Evolutionary conservation across 2,329 filamentous ascomycete genomes (phyloP).

Genomic region (Aureobasidium sp.): DNA sequence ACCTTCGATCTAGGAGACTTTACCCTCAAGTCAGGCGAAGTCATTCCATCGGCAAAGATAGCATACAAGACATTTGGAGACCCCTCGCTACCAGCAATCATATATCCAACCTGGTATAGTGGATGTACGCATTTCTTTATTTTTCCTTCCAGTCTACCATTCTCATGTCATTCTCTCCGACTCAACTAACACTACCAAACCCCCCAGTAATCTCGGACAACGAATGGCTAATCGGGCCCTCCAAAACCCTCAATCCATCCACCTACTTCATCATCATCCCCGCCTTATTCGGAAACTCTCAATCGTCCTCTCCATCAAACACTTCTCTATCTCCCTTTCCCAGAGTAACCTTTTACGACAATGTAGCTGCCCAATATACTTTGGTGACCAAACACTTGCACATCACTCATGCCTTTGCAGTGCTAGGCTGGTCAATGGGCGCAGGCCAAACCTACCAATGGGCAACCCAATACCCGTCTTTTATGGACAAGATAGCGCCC

Average conservation of each 20-base stretch:
- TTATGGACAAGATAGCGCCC: constrained; percentile 36
- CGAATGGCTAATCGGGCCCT: constrained; percentile 63
- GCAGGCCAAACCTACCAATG: constrained; percentile 50
- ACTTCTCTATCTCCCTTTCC: constrained; percentile 52
- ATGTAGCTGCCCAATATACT: constrained; percentile 58
- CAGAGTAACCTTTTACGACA: constrained; percentile 58
- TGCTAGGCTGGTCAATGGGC: constrained; percentile 66
- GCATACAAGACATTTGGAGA: constrained; percentile 72
- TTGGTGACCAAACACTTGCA: constrained; percentile 58
- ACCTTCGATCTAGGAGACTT: constrained; percentile 40
- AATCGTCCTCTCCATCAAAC: constrained; percentile 63
- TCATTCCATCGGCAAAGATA: constrained; percentile 57
- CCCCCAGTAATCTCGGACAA: constrained; percentile 56
- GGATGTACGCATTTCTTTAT: constrained; percentile 39
- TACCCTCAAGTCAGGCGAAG: constrained; percentile 56
- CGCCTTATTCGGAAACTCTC: constrained; percentile 61
- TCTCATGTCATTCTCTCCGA: not conserved
- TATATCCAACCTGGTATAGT: constrained; percentile 74
- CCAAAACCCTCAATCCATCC: constrained; percentile 57
- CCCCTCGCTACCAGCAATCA: constrained; percentile 54
- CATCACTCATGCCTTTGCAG: constrained; percentile 53
- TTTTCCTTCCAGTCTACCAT: not conserved
- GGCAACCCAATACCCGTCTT: constrained; percentile 1
- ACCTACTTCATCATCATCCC: constrained; percentile 63
- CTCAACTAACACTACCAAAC: constrained; percentile 17